Base-by-base conservation (phyloP, 78 protist species). In the Tieghemostelium lacteum region DNA sequence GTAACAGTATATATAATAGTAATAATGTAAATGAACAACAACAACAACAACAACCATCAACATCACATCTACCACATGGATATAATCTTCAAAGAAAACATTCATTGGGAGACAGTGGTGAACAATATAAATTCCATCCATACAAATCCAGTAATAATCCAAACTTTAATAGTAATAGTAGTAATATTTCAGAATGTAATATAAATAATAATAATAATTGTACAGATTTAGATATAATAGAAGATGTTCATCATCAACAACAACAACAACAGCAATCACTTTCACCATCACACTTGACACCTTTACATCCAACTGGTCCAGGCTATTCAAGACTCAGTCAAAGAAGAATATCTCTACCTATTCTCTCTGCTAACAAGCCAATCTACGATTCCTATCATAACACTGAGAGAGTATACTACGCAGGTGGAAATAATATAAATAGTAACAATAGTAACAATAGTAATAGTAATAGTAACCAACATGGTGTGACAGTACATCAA, bases 91-190 rank as follows among this genome's bases (percentile, higher is more conserved):
- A 34, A 19, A 40, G 88, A 77, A 63, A 54, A 34, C 49, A 26
- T 16, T 77, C 88, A 20, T 33, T 77, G 28, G 75, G 88, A 3
- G 88, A 65, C n/a, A n/a, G n/a, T n/a, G n/a, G n/a, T n/a, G 88
- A 65, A 20, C 6, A 62, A 4, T 66, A 42, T 42, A 77, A 77
- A 66, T 77, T 77, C 52, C 88, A 77, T 77, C 88, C 73, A 28
- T 77, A 77, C 50, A 45, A 39, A 45, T 36, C 20, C 36, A 52
- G 66, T 52, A 77, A 54, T 28, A 57, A 37, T 8, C 49, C 24
- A 1, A 72, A 54, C 36, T 19, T 49, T 29, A 34, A 20, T 34
- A n/a, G 22, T 40, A 40, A 31, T 54, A 55, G 16, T 54, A 34
- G n/a, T 55, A 20, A 20, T 34, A 72, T 31, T n/a, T n/a, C n/a